phyloP scores from a whole-genome alignment of 163 green algal genomes.

The Volvox carteri region DNA sequence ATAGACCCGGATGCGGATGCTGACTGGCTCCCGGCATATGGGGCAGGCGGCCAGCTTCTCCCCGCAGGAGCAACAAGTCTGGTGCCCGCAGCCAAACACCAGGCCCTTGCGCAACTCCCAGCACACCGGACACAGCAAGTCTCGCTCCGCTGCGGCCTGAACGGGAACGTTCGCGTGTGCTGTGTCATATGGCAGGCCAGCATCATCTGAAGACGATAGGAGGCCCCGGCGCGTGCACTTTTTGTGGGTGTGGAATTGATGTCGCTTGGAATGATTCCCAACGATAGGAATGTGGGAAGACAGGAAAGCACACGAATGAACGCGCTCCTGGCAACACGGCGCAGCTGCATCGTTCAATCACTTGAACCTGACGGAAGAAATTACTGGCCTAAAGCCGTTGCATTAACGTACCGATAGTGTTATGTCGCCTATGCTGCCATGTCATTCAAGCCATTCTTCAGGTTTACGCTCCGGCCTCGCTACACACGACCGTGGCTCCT shows the following conservation, averaged over 20 bases:
- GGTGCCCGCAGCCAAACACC: constrained; percentile 60
- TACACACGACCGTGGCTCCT: no score
- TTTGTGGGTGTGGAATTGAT: background rate
- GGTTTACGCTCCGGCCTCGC: no score
- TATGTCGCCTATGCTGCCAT: no score
- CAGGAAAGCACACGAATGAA: background rate
- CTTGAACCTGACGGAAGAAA: no score
- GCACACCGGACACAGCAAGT: constrained; percentile 56
- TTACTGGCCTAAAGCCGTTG: no score
- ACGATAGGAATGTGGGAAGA: background rate
- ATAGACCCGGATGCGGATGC: constrained; percentile 53
- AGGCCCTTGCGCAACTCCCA: constrained; percentile 58
- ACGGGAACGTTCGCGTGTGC: background rate
- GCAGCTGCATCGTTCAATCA: no score
- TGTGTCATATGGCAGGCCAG: background rate
- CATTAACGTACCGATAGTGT: no score
- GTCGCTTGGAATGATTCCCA: background rate
- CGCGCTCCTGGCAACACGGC: background rate
- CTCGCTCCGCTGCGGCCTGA: constrained; percentile 43
- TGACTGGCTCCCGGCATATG: constrained; percentile 55
- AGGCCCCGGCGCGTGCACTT: no score
- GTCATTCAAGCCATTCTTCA: no score
- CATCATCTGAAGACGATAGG: background rate
- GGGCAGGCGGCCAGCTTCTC: constrained; percentile 52
- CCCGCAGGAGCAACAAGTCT: constrained; percentile 51